Evolutionary conservation across 306 rosid genomes (phyloP).

Genomic region (Ochetophila trinervis): DNA sequence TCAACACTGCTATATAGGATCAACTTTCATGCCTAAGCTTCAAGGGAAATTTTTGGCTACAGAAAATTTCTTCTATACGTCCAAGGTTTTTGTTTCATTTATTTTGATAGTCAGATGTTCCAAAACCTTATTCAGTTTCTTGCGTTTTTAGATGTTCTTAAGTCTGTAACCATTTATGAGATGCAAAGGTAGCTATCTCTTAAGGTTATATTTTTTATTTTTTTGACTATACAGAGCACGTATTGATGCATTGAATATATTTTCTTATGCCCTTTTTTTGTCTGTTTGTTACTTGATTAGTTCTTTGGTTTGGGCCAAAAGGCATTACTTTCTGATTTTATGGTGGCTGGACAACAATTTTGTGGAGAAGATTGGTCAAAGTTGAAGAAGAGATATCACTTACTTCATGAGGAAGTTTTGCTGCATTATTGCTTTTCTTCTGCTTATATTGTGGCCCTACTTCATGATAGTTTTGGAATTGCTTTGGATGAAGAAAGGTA

Average conservation of each 20-base stretch:
- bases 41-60: constrained; percentile 91
- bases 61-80: constrained; percentile 91
- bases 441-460: constrained; percentile 85
- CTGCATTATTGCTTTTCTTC: constrained; percentile 91
- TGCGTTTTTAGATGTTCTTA: constrained; percentile 15
- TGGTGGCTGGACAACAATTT: constrained; percentile 75
- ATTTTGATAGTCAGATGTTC: constrained; percentile 20
- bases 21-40: constrained; percentile 79
- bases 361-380: constrained; percentile 82
- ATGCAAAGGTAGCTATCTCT: neutral
- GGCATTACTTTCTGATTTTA: constrained; percentile 68
- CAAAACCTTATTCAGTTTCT: constrained; percentile 13
- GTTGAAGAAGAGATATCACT: constrained; percentile 48
- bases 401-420: constrained; percentile 67
- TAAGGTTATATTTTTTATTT: neutral
- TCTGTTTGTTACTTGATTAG: constrained; percentile 32
- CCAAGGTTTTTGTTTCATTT: constrained; percentile 54
- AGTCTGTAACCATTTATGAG: constrained; percentile 21
- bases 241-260: constrained; percentile 12
- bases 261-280: constrained; percentile 17
- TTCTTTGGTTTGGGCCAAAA: constrained; percentile 69
- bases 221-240: constrained; percentile 1
- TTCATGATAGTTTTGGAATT: constrained; percentile 93
- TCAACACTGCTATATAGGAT: constrained; percentile 68
- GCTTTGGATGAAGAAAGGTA: constrained; percentile 83